Evolutionary conservation across 2,329 filamentous ascomycete genomes (phyloP).

Genomic region (Xylogone sp.): DNA sequence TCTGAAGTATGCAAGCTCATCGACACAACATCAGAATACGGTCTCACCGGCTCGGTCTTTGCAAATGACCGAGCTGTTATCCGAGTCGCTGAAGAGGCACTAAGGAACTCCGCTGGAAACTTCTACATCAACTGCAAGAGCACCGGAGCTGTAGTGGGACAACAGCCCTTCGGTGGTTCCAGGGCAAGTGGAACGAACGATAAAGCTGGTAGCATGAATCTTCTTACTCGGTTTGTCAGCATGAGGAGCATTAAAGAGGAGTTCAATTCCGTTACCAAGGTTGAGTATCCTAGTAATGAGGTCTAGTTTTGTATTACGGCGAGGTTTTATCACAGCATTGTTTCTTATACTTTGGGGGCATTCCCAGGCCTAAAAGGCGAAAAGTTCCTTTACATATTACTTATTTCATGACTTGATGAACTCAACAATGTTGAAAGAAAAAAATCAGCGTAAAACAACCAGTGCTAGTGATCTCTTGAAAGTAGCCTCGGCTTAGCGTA

Average conservation of each 20-base stretch:
- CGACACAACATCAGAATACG: slow-evolving; percentile 72
- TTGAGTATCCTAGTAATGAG: slow-evolving; percentile 71
- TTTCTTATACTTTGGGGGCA: too few species aligned
- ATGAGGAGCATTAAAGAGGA: slow-evolving; percentile 71
- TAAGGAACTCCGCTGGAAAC: slow-evolving; percentile 74
- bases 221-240: slow-evolving; percentile 64
- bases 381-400: too few species aligned
- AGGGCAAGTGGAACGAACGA: slow-evolving; percentile 69
- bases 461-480: too few species aligned
- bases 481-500: too few species aligned
- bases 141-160: slow-evolving; percentile 68
- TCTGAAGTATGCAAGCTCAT: slow-evolving; percentile 57
- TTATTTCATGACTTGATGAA: too few species aligned
- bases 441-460: too few species aligned
- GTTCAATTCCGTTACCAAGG: slow-evolving; percentile 59
- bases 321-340: not conserved
- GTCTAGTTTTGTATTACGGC: slow-evolving; percentile 9
- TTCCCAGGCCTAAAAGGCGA: too few species aligned
- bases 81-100: slow-evolving; percentile 64
- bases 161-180: slow-evolving; percentile 69
- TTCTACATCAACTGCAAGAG: slow-evolving; percentile 87
- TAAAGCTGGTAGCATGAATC: slow-evolving; percentile 64
- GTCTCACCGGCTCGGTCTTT: slow-evolving; percentile 73
- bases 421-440: too few species aligned
- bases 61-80: slow-evolving; percentile 64